phyloP scores from a whole-genome alignment of 108 stramenopile genomes.

The Aureococcus anophagefferens region DNA sequence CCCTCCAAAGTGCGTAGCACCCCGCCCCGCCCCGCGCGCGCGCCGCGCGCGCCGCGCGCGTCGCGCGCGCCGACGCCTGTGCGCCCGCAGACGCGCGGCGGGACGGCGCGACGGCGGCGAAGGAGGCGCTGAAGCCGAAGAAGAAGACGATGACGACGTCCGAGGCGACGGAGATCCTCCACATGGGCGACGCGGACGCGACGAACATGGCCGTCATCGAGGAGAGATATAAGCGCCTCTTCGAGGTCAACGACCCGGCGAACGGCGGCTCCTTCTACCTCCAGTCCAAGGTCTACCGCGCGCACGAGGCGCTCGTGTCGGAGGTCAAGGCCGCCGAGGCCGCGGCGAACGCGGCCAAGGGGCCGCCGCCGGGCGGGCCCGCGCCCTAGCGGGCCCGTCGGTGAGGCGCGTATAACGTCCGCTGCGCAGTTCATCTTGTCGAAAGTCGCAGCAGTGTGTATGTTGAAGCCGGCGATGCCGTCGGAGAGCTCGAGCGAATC shows the following conservation, averaged over 20 bases:
- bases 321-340: slow-evolving; percentile 5
- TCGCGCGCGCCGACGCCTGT: too few relatives aligned
- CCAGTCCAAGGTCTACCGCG: slow-evolving; percentile 90
- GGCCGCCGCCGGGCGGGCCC: too few relatives aligned
- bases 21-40: neutral
- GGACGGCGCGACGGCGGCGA: slow-evolving; percentile 35
- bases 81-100: slow-evolving; percentile 30
- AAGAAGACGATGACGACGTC: slow-evolving; percentile 24
- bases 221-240: slow-evolving; percentile 61
- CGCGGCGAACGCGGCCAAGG: too few relatives aligned
- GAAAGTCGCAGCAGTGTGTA: too few relatives aligned
- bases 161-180: slow-evolving; percentile 48
- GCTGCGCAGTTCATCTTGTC: too few relatives aligned
- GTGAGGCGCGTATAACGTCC: too few relatives aligned
- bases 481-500: too few relatives aligned
- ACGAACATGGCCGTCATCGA: slow-evolving; percentile 10
- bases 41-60: slow-evolving; percentile 2
- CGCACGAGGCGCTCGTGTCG: slow-evolving; percentile 66
- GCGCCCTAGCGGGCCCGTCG: too few relatives aligned
- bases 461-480: too few relatives aligned
- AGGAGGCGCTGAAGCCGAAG: slow-evolving; percentile 1
- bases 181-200: slow-evolving; percentile 26
- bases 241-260: slow-evolving; percentile 75
- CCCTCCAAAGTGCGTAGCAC: slow-evolving; percentile 32
- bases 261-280: slow-evolving; percentile 96